phyloP scores from a whole-genome alignment of 2,329 filamentous ascomycete genomes.

The Apiospora malaysiana region DNA sequence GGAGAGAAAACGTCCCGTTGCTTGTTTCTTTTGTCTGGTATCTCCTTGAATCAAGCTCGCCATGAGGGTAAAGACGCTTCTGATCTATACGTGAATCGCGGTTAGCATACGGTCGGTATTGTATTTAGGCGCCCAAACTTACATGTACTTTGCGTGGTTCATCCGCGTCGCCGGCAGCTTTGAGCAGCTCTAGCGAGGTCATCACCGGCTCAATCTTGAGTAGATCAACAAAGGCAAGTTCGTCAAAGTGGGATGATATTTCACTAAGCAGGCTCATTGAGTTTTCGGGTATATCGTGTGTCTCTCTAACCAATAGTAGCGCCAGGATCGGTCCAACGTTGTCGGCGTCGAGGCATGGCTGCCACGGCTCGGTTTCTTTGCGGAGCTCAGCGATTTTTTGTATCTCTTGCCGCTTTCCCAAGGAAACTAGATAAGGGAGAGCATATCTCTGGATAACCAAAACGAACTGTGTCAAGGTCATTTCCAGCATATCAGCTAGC shows the following conservation, averaged over 20 bases:
- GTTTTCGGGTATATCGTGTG: conserved; percentile 63
- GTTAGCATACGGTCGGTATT: not conserved
- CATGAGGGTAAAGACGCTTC: conserved; percentile 54
- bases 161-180: conserved; percentile 73
- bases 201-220: conserved; percentile 77
- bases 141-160: conserved; percentile 64
- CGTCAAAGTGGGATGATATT: conserved; percentile 73
- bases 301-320: conserved; percentile 63
- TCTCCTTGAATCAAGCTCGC: conserved; percentile 46
- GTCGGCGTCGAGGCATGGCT: conserved; percentile 57
- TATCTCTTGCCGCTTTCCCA: conserved; percentile 78
- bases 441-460: conserved; percentile 79
- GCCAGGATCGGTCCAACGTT: conserved; percentile 66
- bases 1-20: conserved; percentile 78
- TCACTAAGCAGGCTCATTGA: conserved; percentile 72
- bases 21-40: conserved; percentile 56
- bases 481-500: conserved; percentile 80
- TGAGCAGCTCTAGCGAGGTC: conserved; percentile 82
- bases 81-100: conserved; percentile 44
- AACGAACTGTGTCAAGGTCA: conserved; percentile 76
- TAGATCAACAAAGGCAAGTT: conserved; percentile 69
- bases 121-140: conserved; percentile 37
- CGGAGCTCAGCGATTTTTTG: conserved; percentile 80
- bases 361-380: conserved; percentile 68
- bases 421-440: conserved; percentile 84